Evolutionary conservation across 2,329 filamentous ascomycete species (phyloP).

Genomic region (Diplodia intermedia): DNA sequence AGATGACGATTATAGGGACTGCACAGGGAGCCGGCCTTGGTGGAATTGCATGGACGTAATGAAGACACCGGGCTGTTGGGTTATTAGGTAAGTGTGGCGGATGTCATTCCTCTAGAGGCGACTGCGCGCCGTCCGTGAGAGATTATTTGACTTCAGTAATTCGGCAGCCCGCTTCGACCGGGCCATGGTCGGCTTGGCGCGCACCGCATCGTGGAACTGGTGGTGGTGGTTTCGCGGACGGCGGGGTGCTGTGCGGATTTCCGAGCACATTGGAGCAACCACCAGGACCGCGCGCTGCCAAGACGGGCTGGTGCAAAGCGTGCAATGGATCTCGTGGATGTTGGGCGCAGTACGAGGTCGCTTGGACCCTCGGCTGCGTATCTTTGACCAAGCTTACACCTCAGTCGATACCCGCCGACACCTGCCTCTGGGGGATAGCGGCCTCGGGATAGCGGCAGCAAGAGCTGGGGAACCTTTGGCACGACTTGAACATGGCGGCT

Average conservation of each 20-base stretch:
- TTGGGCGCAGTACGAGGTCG: neutral
- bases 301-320: slow-evolving; percentile 19
- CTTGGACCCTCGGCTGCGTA: slow-evolving; percentile 26
- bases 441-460: slow-evolving; percentile 10
- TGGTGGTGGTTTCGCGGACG: neutral
- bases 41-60: slow-evolving; percentile 21
- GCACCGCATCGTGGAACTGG: slow-evolving; percentile 2
- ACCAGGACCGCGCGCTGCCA: neutral
- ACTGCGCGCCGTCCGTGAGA: neutral
- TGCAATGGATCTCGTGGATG: neutral
- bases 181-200: neutral
- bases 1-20: neutral
- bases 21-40: neutral
- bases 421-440: slow-evolving; percentile 14
- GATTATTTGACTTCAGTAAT: neutral
- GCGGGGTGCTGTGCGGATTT: neutral
- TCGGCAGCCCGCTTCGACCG: neutral
- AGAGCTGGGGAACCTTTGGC: slow-evolving; percentile 1
- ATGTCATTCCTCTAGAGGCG: slow-evolving; percentile 29
- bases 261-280: slow-evolving; percentile 19
- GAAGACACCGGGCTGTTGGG: slow-evolving; percentile 20
- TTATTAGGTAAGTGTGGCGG: slow-evolving; percentile 28
- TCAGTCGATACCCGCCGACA: neutral
- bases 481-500: neutral
- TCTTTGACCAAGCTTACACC: slow-evolving; percentile 12